Percentiles rank a stretch among this genome's conserved stretches.
Evolutionary conservation across 192 early-diverging fungal species (phyloP).

Genomic region (Chytriomyces hyalinus): DNA sequence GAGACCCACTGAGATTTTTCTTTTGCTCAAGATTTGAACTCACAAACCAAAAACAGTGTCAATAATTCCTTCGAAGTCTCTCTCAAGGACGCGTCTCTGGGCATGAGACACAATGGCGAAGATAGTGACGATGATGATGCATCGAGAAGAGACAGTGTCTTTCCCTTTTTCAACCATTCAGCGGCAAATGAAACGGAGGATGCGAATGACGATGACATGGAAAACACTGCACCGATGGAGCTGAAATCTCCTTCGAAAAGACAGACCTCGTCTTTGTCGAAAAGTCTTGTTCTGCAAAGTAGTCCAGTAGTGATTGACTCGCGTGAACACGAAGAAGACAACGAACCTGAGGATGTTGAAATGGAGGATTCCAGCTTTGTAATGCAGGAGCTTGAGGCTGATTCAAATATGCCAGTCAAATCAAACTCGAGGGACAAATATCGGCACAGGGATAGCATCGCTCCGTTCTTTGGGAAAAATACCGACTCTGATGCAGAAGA

Average conservation of each 20-base stretch:
- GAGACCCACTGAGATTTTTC: neutral
- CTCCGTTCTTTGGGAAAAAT: slow-evolving; percentile 18
- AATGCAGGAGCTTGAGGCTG: too few relatives aligned
- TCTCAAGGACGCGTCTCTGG: slow-evolving; percentile 17
- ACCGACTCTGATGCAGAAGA: neutral
- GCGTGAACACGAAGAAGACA: too few relatives aligned
- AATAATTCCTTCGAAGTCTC: slow-evolving; percentile 31
- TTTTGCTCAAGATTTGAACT: neutral
- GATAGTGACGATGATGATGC: neutral
- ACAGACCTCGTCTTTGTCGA: too few relatives aligned
- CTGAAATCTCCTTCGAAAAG: too few relatives aligned
- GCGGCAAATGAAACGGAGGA: neutral
- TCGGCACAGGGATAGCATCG: slow-evolving; percentile 23
- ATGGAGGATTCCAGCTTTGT: too few relatives aligned
- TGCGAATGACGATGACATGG: neutral
- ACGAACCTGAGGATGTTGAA: too few relatives aligned
- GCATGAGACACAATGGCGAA: neutral
- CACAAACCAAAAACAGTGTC: neutral
- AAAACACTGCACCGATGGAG: slow-evolving; percentile 14
- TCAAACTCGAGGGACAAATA: neutral
- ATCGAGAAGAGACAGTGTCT: slow-evolving; percentile 11
- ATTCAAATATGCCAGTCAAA: too few relatives aligned
- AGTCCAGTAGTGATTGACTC: too few relatives aligned
- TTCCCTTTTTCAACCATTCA: slow-evolving; percentile 1
- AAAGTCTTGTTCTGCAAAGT: too few relatives aligned